phyloP scores from a whole-genome alignment of 768 basidiomycete genomes.

The Artomyces pyxidatus region DNA sequence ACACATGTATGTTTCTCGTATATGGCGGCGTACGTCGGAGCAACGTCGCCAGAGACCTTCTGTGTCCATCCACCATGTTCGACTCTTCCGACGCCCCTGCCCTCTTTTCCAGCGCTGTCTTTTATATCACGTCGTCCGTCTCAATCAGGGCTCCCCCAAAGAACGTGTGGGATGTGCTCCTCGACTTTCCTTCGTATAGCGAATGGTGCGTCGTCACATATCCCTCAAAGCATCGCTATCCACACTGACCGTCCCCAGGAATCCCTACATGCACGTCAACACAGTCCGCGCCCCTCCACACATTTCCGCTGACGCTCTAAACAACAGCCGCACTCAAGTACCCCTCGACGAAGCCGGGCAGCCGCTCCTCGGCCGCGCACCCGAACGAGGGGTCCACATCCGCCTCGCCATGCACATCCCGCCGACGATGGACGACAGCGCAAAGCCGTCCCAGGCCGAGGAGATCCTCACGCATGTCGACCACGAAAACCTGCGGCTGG shows the following conservation, averaged over 20 bases:
- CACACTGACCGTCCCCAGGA: conserved; percentile 34
- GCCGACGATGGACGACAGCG: conserved; percentile 42
- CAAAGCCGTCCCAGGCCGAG: conserved; percentile 32
- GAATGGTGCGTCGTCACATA: conserved; percentile 42
- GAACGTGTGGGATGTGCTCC: conserved; percentile 51
- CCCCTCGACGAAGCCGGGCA: conserved; percentile 34
- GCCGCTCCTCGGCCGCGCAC: conserved; percentile 39
- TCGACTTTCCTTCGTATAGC: conserved; percentile 53
- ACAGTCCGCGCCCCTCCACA: background rate
- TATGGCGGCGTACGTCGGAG: too few species aligned
- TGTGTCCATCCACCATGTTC: too few species aligned
- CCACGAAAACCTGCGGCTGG: conserved; percentile 42
- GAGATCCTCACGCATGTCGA: conserved; percentile 44
- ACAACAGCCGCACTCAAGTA: conserved; percentile 39
- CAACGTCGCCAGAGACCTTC: too few species aligned
- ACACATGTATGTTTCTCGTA: too few species aligned
- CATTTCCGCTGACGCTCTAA: background rate
- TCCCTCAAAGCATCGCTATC: background rate
- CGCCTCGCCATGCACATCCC: conserved; percentile 53
- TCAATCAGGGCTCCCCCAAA: conserved; percentile 55
- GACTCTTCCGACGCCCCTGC: conserved; percentile 32
- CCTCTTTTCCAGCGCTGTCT: conserved; percentile 32
- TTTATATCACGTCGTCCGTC: conserved; percentile 37
- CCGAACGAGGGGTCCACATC: conserved; percentile 39
- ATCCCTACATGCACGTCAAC: conserved; percentile 48